These are phyloP conservation scores for Tardiomyces depauwii DNA, from an alignment of 1,139 yeast genomes.

Conservation along the genomic window DNA sequence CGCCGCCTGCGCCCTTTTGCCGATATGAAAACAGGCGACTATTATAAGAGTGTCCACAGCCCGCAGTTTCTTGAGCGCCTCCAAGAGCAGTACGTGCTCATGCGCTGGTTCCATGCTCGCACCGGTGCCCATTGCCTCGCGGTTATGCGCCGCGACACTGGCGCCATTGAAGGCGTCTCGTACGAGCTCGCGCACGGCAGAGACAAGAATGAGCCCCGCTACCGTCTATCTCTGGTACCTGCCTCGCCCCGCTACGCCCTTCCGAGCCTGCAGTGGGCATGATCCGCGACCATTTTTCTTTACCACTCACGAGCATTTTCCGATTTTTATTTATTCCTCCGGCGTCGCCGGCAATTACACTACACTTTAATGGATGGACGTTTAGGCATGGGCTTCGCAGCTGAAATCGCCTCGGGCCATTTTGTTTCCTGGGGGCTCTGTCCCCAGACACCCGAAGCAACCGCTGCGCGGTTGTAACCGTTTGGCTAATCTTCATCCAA, in stretches of 20 bases:
- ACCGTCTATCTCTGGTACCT: not conserved
- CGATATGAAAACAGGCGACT: not conserved
- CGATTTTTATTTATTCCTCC: too few relatives aligned
- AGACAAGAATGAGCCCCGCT: not conserved
- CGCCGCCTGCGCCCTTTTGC: not conserved
- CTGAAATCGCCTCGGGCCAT: too few relatives aligned
- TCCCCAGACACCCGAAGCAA: too few relatives aligned
- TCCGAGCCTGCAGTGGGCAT: not conserved
- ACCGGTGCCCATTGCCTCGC: conserved; percentile 1
- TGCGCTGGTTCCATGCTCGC: conserved; percentile 3
- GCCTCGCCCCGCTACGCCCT: not conserved
- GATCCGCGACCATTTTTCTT: not conserved
- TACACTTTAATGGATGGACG: too few relatives aligned
- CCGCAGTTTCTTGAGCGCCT: not conserved
- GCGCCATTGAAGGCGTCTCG: conserved; percentile 2
- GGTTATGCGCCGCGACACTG: conserved; percentile 2
- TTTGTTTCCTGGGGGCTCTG: too few relatives aligned
- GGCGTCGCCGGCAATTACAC: too few relatives aligned
- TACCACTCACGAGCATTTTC: too few relatives aligned
- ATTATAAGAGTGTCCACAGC: not conserved
- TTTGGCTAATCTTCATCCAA: too few relatives aligned
- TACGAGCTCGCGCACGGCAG: not conserved
- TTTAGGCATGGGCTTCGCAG: too few relatives aligned
- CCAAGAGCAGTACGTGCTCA: conserved; percentile 3
- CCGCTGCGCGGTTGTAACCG: too few relatives aligned